Base-by-base conservation (phyloP, 2,329 filamentous ascomycete genomes). In the Penicillium oxalicum region DNA sequence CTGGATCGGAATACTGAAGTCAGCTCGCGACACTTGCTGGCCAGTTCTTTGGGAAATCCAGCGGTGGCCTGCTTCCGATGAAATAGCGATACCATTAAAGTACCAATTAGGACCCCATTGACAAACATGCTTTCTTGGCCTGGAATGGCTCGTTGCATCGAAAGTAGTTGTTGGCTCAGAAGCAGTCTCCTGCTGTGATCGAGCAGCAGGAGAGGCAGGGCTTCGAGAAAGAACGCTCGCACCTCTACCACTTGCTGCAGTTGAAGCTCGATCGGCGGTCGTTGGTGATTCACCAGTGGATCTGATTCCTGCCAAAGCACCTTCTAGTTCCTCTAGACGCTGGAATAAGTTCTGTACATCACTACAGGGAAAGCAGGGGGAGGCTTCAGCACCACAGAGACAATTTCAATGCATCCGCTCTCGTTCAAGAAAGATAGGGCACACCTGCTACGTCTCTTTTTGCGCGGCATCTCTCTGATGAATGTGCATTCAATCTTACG, bases 61-160 rank as follows among this genome's bases (percentile, higher is more conserved):
- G n/a, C 35, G 37, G 1, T 13, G n/a, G 25, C 55, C 55, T 35
- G 40, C 49, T 44, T 55, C 45, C 2, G 55, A 54, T 25, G 33
- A 44, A 4, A 57, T 54, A 4, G 55, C 25, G n/a, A 57, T 56
- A 2, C 53, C 53, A 37, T 54, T 51, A 13, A 57, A 57, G 38
- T 44, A 57, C 55, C 53, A 57, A 13, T 56, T 56, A 6, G 55
- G 53, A 27, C 55, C 53, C 38, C 47, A 42, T 46, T 56, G 51
- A 25, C 18, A 44, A 18, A 40, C 40, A 26, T 40, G 33, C 26
- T 2, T 8, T 33, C n/a, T 25, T 40, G 11, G 8, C 5, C 13
- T 13, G 18, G 12, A 9, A 7, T 28, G 9, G 28, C 24, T 4
- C 8, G 40, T 38, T 33, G 4, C 26, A 12, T 13, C 9, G 2